Percentiles rank a stretch among this genome's conserved stretches.
Conservation (phyloP, 2,329 filamentous ascomycete genomes). For the Dothideomycetes sp. region DNA sequence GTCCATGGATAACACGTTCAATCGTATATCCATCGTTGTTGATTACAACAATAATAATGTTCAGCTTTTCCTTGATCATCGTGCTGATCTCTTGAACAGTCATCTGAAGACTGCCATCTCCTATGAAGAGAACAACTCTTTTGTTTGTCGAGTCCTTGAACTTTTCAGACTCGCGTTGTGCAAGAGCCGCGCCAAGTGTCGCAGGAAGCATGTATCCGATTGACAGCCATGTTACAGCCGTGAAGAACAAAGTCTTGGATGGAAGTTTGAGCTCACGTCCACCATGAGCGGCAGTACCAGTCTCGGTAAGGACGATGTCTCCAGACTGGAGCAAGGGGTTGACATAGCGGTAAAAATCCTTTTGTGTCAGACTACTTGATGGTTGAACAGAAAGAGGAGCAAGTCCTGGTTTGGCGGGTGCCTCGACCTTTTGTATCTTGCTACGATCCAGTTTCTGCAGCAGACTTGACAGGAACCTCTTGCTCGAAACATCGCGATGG, state of each 20-base stretch:
- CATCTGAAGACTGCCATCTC: slow-evolving; percentile 73
- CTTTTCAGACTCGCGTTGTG: slow-evolving; percentile 25
- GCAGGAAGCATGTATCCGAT: slow-evolving; percentile 24
- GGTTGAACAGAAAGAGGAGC: slow-evolving; percentile 19
- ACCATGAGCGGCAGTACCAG: slow-evolving; percentile 38
- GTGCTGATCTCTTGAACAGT: slow-evolving; percentile 58
- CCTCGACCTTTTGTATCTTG: slow-evolving; percentile 13
- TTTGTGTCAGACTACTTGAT: slow-evolving; percentile 18
- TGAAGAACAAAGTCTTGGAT: slow-evolving; percentile 50
- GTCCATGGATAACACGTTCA: slow-evolving; percentile 39
- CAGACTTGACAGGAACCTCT: too few species aligned
- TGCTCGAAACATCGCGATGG: too few species aligned
- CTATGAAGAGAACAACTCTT: slow-evolving; percentile 64
- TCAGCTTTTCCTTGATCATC: slow-evolving; percentile 41
- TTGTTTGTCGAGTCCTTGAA: slow-evolving; percentile 10
- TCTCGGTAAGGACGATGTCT: slow-evolving; percentile 22
- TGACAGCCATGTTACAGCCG: slow-evolving; percentile 23
- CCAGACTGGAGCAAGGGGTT: slow-evolving; percentile 17
- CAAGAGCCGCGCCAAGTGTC: slow-evolving; percentile 18
- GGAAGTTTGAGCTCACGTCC: slow-evolving; percentile 44
- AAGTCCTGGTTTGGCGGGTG: slow-evolving; percentile 17
- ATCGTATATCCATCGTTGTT: slow-evolving; percentile 42
- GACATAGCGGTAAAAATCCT: slow-evolving; percentile 19
- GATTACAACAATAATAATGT: slow-evolving; percentile 33
- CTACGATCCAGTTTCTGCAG: too few species aligned